Percentiles rank a stretch among this genome's conserved stretches.
Conservation (phyloP, 495 filamentous ascomycete genomes). For the Hypoxylon fuscum region DNA sequence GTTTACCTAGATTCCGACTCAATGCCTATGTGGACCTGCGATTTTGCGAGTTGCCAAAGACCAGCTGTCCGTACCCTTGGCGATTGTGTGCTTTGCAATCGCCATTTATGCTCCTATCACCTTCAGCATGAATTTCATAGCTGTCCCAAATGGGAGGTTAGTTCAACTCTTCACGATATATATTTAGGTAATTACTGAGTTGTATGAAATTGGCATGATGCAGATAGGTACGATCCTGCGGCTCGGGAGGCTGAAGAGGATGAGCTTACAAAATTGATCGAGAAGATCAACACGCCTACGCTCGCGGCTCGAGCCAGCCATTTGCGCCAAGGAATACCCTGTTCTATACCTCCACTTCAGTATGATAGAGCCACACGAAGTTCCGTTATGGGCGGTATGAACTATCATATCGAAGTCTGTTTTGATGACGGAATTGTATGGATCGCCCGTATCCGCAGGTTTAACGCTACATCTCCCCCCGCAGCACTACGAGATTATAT, state of each 20-base stretch:
- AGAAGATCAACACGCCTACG: slow-evolving; percentile 44
- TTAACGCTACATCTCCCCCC: slow-evolving; percentile 38
- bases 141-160: slow-evolving; percentile 51
- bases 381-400: slow-evolving; percentile 52
- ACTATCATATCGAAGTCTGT: slow-evolving; percentile 43
- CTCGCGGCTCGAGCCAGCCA: slow-evolving; percentile 37
- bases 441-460: slow-evolving; percentile 42
- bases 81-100: slow-evolving; percentile 48
- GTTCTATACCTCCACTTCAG: slow-evolving; percentile 37
- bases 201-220: slow-evolving; percentile 35
- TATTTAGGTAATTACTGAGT: neutral
- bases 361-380: slow-evolving; percentile 42
- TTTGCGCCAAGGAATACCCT: slow-evolving; percentile 43
- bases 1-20: neutral
- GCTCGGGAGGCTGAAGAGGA: slow-evolving; percentile 38
- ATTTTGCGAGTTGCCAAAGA: slow-evolving; percentile 41
- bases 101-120: slow-evolving; percentile 47
- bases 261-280: slow-evolving; percentile 43
- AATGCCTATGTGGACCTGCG: slow-evolving; percentile 43
- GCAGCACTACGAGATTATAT: slow-evolving; percentile 45
- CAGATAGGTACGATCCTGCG: slow-evolving; percentile 37
- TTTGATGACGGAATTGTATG: slow-evolving; percentile 45
- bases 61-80: slow-evolving; percentile 45
- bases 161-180: slow-evolving; percentile 13
- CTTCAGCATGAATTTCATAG: slow-evolving; percentile 40